phyloP scores from a whole-genome alignment of 768 basidiomycete genomes.

The Cytidiella melzeri region DNA sequence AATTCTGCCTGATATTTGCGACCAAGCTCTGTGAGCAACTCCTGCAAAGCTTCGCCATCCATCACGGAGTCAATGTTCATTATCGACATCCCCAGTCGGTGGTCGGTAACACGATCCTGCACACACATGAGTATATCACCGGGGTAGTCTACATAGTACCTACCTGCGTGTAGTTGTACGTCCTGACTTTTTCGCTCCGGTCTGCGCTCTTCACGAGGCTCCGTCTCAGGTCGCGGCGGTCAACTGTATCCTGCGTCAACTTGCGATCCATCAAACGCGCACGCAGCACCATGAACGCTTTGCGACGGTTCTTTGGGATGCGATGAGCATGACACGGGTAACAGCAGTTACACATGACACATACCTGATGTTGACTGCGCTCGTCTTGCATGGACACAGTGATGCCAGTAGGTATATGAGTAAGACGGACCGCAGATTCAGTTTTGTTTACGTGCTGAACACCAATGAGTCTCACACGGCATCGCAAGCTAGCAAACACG shows the following conservation, averaged over 20 bases:
- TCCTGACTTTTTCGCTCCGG: slow-evolving; percentile 91
- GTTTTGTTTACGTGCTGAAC: slow-evolving; percentile 94
- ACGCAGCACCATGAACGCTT: slow-evolving; percentile 85
- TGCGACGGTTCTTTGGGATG: slow-evolving; percentile 69
- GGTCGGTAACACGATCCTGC: slow-evolving; percentile 90
- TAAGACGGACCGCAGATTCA: slow-evolving; percentile 93
- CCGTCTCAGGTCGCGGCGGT: slow-evolving; percentile 61
- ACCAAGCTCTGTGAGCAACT: slow-evolving; percentile 51
- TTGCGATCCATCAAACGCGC: slow-evolving; percentile 82
- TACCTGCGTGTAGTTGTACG: slow-evolving; percentile 91
- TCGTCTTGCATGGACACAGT: slow-evolving; percentile 99
- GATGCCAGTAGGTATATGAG: slow-evolving; percentile 88
- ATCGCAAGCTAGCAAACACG: too few relatives aligned
- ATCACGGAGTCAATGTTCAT: slow-evolving; percentile 60
- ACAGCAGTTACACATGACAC: slow-evolving; percentile 11
- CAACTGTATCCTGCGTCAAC: slow-evolving; percentile 61
- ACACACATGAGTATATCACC: too few relatives aligned
- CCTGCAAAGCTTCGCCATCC: slow-evolving; percentile 57
- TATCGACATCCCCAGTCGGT: slow-evolving; percentile 74
- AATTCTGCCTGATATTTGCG: slow-evolving; percentile 26
- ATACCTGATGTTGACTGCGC: slow-evolving; percentile 88
- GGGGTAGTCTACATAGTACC: too few relatives aligned
- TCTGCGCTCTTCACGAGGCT: slow-evolving; percentile 78
- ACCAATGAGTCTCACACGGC: too few relatives aligned
- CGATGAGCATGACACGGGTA: not conserved